Evolutionary conservation across 257 asterid species (phyloP), one percentile per base, ranked within the genome.

Genomic region (Cinchona pubescens): DNA sequence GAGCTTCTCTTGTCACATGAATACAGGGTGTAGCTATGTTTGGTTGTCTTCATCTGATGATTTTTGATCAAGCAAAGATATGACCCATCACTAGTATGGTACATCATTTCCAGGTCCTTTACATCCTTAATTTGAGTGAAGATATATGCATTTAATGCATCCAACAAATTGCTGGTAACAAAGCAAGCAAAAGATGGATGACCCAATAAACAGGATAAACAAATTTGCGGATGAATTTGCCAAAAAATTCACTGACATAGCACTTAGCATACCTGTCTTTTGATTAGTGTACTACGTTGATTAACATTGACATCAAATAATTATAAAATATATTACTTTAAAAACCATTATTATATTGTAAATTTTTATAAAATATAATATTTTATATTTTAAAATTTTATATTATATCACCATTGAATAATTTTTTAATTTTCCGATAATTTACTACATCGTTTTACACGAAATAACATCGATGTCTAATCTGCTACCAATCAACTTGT

Each of bases 1-100:
- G 45, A 48, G 74, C 63, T 70, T 70, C 46, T 32, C 32, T 56
- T 70, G 75, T 70, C 79, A 58, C n/a, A 67, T 16, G 46, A 66
- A 76, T 58, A 18, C 29, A 43, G 14, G 14, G 32, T 49, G 9
- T 35, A 43, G 58, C 29, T 42, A 27, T 5, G 16, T 30, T 29
- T 45, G 25, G 63, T 45, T 74, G 78, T 74, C 78, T 34, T 74
- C 71, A 62, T 74, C 45, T 73, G 71, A 67, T 66, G 66, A 10
- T 12, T 40, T 48, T 67, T 61, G n/a, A 40, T 70, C 38, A 76
- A 67, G 67, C 45, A 55, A 69, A 7, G 80, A 45, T 19, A 43
- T 59, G 75, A 59, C 70, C 60, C 32, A 56, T 72, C 76, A 38
- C 27, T 7, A 38, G 30, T 43, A 37, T n/a, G n/a, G 6, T 71